These are phyloP conservation scores for Pinus albicaulis DNA, from an alignment of 75 land plant species.

Conservation along the genomic window DNA sequence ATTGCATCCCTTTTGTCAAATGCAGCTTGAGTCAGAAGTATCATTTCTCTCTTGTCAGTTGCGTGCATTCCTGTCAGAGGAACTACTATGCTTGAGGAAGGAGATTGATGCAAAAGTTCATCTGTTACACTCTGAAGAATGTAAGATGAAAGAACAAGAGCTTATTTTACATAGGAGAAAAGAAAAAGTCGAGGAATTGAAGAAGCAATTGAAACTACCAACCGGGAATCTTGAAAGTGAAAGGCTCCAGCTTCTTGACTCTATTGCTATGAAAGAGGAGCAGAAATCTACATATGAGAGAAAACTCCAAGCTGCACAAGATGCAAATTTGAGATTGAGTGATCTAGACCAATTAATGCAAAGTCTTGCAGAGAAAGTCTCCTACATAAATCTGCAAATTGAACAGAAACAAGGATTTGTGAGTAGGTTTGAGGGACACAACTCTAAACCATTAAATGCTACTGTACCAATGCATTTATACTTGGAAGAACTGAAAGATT, in stretches of 20 bases:
- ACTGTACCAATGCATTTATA: neutral
- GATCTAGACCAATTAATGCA: neutral
- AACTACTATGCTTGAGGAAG: neutral
- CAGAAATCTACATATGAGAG: slow-evolving; percentile 14
- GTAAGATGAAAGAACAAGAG: slow-evolving; percentile 7
- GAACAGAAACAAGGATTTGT: slow-evolving; percentile 15
- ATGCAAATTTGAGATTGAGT: neutral
- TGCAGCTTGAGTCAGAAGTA: slow-evolving; percentile 15
- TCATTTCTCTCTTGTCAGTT: slow-evolving; percentile 3
- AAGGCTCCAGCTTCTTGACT: slow-evolving; percentile 1
- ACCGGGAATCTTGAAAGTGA: neutral
- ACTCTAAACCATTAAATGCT: neutral
- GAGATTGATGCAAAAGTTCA: slow-evolving; percentile 9
- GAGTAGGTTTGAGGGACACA: slow-evolving; percentile 9
- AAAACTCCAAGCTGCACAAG: slow-evolving; percentile 6
- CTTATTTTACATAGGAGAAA: slow-evolving; percentile 4
- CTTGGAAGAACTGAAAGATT: slow-evolving; percentile 9
- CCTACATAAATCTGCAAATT: slow-evolving; percentile 2
- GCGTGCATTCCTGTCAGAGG: neutral
- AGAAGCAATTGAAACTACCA: neutral
- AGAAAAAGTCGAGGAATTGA: slow-evolving; percentile 5
- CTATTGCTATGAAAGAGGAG: slow-evolving; percentile 19
- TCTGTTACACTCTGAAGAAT: slow-evolving; percentile 6
- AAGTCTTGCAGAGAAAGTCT: slow-evolving; percentile 7
- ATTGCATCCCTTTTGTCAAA: slow-evolving; percentile 2